Conservation (phyloP, 1,284 basidiomycete species). For the Trichosporon sp. region DNA sequence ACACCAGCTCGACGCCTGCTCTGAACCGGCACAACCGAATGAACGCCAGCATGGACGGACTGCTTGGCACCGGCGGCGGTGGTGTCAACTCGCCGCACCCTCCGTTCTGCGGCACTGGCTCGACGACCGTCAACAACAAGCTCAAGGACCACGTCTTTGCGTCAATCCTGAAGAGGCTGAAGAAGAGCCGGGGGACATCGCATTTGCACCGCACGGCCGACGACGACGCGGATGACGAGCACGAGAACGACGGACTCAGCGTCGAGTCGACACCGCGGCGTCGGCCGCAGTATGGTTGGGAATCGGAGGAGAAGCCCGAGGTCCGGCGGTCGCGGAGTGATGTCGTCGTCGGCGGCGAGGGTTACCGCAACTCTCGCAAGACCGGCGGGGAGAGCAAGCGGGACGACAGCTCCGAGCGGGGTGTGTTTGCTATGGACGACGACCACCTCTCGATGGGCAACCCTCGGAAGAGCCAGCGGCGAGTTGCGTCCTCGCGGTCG, state of each 20-base stretch:
- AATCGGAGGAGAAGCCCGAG: background rate
- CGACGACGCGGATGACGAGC: constrained; percentile 41
- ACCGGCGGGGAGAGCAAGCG: constrained; percentile 10
- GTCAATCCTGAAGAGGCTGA: constrained; percentile 63
- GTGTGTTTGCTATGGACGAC: constrained; percentile 51
- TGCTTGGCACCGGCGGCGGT: background rate
- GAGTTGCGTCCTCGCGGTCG: background rate
- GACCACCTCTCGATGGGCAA: constrained; percentile 12
- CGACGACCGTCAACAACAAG: constrained; percentile 83
- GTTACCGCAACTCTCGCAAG: background rate
- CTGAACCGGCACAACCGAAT: constrained; percentile 20
- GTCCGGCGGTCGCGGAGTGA: constrained; percentile 1
- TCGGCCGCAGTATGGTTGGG: background rate
- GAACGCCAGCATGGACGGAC: constrained; percentile 13
- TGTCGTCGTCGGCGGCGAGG: constrained; percentile 7
- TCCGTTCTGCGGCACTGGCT: constrained; percentile 74
- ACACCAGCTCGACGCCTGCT: constrained; percentile 39
- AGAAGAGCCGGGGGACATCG: constrained; percentile 28
- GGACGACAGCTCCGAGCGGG: constrained; percentile 37
- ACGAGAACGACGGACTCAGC: constrained; percentile 24
- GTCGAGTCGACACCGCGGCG: background rate
- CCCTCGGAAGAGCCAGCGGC: background rate
- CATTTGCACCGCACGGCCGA: constrained; percentile 20
- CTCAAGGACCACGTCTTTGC: constrained; percentile 90
- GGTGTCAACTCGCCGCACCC: constrained; percentile 36